These are phyloP conservation scores for Cornus controversa DNA, from an alignment of 148 eudicot species.

Conservation along the genomic window DNA sequence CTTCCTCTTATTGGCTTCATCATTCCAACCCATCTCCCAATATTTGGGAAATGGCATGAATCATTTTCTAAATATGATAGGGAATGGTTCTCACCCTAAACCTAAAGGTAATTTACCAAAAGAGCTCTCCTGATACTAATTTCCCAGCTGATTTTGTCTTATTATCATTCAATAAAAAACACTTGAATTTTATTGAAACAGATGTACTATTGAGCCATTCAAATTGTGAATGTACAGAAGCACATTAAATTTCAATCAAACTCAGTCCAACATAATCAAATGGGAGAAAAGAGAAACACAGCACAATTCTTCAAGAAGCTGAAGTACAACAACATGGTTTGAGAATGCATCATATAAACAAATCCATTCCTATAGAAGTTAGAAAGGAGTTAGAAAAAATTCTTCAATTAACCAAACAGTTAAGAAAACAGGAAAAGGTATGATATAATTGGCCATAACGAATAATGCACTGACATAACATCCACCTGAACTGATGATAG, in stretches of 20 bases:
- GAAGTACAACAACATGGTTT: neutral
- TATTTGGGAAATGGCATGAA: neutral
- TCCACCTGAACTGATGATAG: neutral
- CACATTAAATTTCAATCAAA: neutral
- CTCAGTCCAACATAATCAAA: neutral
- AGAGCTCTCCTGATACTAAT: too few relatives aligned
- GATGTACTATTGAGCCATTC: neutral
- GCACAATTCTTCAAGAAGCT: neutral
- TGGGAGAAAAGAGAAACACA: neutral
- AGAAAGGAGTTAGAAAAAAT: neutral
- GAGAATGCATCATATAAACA: neutral
- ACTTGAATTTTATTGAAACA: too few relatives aligned
- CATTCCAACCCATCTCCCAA: neutral
- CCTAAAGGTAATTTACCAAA: too few relatives aligned
- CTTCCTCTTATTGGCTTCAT: too few relatives aligned
- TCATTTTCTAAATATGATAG: neutral
- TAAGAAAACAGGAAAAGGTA: too few relatives aligned
- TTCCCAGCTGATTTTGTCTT: too few relatives aligned
- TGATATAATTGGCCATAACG: too few relatives aligned
- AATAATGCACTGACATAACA: neutral
- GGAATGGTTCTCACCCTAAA: too few relatives aligned
- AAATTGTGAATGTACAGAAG: neutral
- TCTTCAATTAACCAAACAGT: too few relatives aligned
- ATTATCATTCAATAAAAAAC: neutral
- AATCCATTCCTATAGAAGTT: neutral